Percentiles rank a stretch among this genome's conserved stretches.
Evolutionary conservation across 208 protist species (phyloP).

Genomic region (Leishmania gerbilli): DNA sequence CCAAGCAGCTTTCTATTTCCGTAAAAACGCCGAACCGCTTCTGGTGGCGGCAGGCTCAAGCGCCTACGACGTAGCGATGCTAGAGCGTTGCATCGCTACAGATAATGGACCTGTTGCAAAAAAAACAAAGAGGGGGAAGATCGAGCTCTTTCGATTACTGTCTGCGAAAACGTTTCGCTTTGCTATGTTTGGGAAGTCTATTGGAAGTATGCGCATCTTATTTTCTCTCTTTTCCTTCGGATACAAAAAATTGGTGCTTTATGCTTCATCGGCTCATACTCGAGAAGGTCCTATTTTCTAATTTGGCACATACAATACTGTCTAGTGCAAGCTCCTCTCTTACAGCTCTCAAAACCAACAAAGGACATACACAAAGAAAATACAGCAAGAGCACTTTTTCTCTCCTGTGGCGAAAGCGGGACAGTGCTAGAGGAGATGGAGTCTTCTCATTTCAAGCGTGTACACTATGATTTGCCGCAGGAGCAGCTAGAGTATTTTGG

Average conservation of each 20-base stretch:
- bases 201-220: not conserved
- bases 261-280: not conserved
- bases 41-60: not conserved
- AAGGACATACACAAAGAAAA: not conserved
- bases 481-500: conserved; percentile 32
- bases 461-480: conserved; percentile 28
- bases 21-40: not conserved
- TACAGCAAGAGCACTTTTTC: not conserved
- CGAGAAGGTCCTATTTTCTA: no score
- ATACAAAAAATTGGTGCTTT: not conserved
- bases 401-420: not conserved
- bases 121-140: not conserved
- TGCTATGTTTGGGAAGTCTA: no score
- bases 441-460: not conserved
- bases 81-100: not conserved
- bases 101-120: not conserved
- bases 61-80: not conserved
- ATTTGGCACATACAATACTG: not conserved
- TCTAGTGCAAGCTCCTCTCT: not conserved
- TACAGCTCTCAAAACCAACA: not conserved
- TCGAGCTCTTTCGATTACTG: no score
- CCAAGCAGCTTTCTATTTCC: not conserved
- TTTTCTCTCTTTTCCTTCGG: not conserved
- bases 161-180: not conserved
- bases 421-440: conserved; percentile 5